Conservation (phyloP, 441 rosid species). For the Biscutella laevigata region DNA sequence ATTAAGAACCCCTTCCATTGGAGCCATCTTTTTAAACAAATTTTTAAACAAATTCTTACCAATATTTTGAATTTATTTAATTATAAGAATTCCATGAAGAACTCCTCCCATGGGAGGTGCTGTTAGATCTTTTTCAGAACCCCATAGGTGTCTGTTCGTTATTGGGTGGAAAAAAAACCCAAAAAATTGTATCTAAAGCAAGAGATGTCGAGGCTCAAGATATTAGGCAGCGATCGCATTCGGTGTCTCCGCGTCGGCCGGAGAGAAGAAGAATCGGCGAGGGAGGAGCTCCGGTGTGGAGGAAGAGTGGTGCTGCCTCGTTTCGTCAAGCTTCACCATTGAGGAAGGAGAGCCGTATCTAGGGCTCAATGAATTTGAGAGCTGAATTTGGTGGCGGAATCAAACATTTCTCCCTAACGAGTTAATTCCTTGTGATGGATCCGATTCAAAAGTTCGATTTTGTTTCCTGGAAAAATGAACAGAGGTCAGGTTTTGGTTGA, state of each 20-base stretch:
- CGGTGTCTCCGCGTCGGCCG: slow-evolving; percentile 68
- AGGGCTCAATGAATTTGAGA: too few relatives aligned
- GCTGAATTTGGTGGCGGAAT: slow-evolving; percentile 19
- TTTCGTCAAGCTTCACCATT: slow-evolving; percentile 77
- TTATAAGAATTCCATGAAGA: too few relatives aligned
- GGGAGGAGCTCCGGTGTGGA: slow-evolving; percentile 28
- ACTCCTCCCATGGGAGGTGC: too few relatives aligned
- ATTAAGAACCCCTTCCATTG: too few relatives aligned
- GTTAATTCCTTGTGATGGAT: neutral
- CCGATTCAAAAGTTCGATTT: neutral
- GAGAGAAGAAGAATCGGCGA: slow-evolving; percentile 29
- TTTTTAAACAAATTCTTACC: too few relatives aligned
- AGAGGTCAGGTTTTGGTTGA: slow-evolving; percentile 75
- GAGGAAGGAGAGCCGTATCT: slow-evolving; percentile 73
- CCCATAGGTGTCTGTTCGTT: too few relatives aligned
- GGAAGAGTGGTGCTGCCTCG: slow-evolving; percentile 51
- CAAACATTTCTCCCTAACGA: neutral
- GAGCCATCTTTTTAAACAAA: too few relatives aligned
- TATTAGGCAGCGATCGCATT: slow-evolving; percentile 57
- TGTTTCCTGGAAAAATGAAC: too few relatives aligned
- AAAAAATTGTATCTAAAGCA: slow-evolving; percentile 60
- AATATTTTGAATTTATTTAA: too few relatives aligned
- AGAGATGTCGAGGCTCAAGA: slow-evolving; percentile 65
- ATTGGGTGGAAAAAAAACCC: slow-evolving; percentile 78
- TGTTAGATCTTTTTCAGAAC: too few relatives aligned